These are phyloP conservation scores for Tricholoma hemisulphureum DNA, from an alignment of 768 basidiomycete genomes.

Conservation along the genomic window DNA sequence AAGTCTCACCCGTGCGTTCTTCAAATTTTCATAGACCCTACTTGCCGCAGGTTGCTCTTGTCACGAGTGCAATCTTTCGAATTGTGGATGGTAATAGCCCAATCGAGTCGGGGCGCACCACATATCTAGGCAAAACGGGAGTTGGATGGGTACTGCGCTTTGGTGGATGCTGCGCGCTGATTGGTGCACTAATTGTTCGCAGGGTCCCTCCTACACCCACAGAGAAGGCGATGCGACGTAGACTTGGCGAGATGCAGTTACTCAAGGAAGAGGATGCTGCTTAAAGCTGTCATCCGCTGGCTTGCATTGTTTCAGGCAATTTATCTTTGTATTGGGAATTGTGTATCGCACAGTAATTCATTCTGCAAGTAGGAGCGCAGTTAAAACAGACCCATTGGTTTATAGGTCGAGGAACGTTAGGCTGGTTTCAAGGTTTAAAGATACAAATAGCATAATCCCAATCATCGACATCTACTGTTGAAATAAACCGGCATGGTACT, in stretches of 20 bases:
- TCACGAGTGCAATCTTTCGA: conserved; percentile 85
- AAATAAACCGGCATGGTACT: conserved; percentile 54
- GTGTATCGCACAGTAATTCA: not conserved
- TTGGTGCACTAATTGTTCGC: conserved; percentile 76
- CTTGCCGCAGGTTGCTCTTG: conserved; percentile 70
- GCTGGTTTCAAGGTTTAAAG: conserved; percentile 26
- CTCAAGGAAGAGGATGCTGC: conserved; percentile 61
- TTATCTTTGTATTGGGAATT: conserved; percentile 4
- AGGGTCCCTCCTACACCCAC: conserved; percentile 87
- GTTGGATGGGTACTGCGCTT: conserved; percentile 94
- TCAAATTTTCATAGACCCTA: conserved; percentile 10
- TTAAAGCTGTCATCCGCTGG: conserved; percentile 24
- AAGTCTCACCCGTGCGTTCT: conserved; percentile 30
- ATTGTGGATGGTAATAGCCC: conserved; percentile 60
- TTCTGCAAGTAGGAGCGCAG: not conserved
- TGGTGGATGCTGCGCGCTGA: conserved; percentile 83
- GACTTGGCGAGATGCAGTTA: conserved; percentile 76
- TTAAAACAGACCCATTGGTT: too few relatives aligned
- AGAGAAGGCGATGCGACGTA: conserved; percentile 84
- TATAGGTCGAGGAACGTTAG: too few relatives aligned
- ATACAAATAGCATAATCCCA: conserved; percentile 62
- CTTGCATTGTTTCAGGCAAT: conserved; percentile 1
- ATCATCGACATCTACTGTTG: conserved; percentile 37
- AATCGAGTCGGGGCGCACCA: conserved; percentile 45
- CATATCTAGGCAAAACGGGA: conserved; percentile 81